phyloP scores from a whole-genome alignment of 345 rosid species.

The Linum tenue region DNA sequence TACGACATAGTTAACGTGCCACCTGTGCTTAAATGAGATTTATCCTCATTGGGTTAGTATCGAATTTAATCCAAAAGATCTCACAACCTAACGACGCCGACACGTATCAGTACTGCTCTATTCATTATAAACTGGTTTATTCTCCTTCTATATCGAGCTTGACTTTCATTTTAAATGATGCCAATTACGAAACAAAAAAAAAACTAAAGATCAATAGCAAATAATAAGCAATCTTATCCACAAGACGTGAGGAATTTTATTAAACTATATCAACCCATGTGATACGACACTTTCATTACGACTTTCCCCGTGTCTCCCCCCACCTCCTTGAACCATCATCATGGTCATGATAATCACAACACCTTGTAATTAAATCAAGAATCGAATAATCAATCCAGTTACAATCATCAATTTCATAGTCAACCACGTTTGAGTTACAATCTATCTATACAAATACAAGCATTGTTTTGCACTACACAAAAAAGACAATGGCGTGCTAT shows the following conservation, averaged over 20 bases:
- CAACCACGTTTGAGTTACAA: slow-evolving; percentile 3
- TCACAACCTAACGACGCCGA: too few species aligned
- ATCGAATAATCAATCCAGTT: not conserved
- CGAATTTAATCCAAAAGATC: too few species aligned
- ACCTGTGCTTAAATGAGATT: too few species aligned
- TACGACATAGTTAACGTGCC: too few species aligned
- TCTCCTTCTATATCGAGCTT: not conserved
- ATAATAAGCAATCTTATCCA: not conserved
- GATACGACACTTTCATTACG: too few species aligned
- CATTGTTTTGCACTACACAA: slow-evolving; percentile 21
- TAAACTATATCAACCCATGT: too few species aligned
- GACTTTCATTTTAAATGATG: not conserved
- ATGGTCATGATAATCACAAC: too few species aligned
- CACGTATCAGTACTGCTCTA: not conserved
- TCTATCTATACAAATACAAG: not conserved
- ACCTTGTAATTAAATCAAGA: too few species aligned
- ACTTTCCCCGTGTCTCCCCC: too few species aligned
- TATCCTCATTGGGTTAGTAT: too few species aligned
- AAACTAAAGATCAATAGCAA: not conserved
- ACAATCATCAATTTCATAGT: slow-evolving; percentile 20
- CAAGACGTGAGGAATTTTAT: not conserved
- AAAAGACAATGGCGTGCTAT: slow-evolving; percentile 9
- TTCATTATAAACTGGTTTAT: not conserved
- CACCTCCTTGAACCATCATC: too few species aligned
- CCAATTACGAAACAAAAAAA: too few species aligned